These are phyloP conservation scores for Erigeron canadensis DNA, from an alignment of 129 eudicot genomes.

Conservation along the genomic window DNA sequence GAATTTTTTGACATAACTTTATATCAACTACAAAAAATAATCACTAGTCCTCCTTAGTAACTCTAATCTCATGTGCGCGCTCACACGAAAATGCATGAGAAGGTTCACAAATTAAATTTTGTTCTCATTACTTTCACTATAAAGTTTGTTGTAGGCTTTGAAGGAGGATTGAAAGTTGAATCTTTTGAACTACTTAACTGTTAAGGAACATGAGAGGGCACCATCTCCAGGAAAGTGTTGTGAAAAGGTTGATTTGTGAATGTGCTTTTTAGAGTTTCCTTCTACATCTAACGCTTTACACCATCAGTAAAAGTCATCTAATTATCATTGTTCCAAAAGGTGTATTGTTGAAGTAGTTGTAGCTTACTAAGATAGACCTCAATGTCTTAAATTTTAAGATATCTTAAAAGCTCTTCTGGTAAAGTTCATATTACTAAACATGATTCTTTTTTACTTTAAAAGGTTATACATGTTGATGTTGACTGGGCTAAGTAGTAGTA, in stretches of 20 bases:
- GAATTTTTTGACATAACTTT: too few species aligned
- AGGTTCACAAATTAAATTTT: constrained; percentile 20
- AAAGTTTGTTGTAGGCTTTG: constrained; percentile 25
- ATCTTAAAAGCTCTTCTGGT: too few species aligned
- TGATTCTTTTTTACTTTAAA: too few species aligned
- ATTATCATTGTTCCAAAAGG: background rate
- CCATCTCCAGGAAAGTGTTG: constrained; percentile 17
- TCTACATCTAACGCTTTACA: background rate
- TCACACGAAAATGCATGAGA: background rate
- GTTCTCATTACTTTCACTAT: constrained; percentile 14
- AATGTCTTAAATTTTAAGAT: background rate
- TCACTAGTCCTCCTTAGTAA: too few species aligned
- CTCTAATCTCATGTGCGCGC: background rate
- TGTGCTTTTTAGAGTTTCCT: constrained; percentile 24
- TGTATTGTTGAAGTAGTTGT: background rate
- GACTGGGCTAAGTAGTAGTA: too few species aligned
- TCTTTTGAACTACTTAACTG: constrained; percentile 26
- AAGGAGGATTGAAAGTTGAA: constrained; percentile 35
- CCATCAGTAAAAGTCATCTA: background rate
- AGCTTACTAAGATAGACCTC: background rate
- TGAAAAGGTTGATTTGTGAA: constrained; percentile 15
- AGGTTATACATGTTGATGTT: too few species aligned
- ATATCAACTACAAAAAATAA: too few species aligned
- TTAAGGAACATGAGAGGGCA: constrained; percentile 26
- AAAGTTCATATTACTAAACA: too few species aligned